These are phyloP conservation scores for Pseudogymnoascus sp. DNA, from an alignment of 2,329 filamentous ascomycete species.

Conservation along the genomic window DNA sequence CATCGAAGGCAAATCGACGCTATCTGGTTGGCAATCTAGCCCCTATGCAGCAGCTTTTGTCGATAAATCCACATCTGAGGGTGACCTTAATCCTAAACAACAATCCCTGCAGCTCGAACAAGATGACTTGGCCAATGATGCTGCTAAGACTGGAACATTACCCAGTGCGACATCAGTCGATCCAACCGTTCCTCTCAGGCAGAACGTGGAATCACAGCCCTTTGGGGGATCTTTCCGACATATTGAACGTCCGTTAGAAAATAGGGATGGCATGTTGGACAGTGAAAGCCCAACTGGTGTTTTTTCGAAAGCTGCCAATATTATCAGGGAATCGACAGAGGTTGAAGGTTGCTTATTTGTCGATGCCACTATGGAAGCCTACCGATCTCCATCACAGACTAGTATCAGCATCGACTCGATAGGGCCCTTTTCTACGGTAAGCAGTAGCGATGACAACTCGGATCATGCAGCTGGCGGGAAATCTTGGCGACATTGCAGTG, in stretches of 20 bases:
- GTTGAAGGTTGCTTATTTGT: conserved; percentile 27
- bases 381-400: not conserved
- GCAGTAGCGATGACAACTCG: conserved; percentile 24
- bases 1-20: conserved; percentile 42
- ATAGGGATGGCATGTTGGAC: not conserved
- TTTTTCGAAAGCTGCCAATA: conserved; percentile 26
- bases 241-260: not conserved
- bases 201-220: conserved; percentile 13
- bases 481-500: not conserved
- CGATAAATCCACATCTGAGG: not conserved
- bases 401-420: not conserved
- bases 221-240: not conserved
- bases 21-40: conserved; percentile 10
- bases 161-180: conserved; percentile 16
- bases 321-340: conserved; percentile 28
- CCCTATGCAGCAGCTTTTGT: not conserved
- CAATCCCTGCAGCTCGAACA: not conserved
- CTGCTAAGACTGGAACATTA: not conserved
- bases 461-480: not conserved
- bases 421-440: conserved; percentile 9
- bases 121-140: not conserved
- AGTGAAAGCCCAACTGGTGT: conserved; percentile 19
- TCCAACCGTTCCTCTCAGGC: conserved; percentile 24
- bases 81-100: not conserved
- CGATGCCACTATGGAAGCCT: conserved; percentile 20